Base-by-base conservation (phyloP, 768 basidiomycete species). In the Mycena floridula region DNA sequence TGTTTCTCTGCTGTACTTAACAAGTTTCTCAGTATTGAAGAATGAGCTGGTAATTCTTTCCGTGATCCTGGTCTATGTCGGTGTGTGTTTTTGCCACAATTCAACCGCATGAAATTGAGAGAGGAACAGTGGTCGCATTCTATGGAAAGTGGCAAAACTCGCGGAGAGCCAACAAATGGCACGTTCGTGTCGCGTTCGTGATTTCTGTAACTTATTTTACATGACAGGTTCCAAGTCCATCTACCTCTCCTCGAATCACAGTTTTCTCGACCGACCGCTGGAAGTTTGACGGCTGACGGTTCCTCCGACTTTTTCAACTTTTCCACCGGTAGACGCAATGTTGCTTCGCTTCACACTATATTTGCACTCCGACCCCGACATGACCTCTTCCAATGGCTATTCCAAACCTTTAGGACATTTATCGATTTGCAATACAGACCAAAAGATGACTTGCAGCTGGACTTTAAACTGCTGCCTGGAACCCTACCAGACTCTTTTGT, bases 321-420 rank as follows among this genome's bases (percentile, higher is more conserved):
- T 66, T 89, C 89, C 32, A 92, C 91, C 2, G 93, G 93, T 43
- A 71, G 93, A 48, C 84, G 86, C 47, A 81, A 79, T 51, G 59
- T 92, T 44, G 66, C 76, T 22, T 86, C 85, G 24, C 71, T 93
- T 43, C 92, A 95, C 69, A 81, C 86, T 40, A 73, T 86, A 54
- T 74, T 93, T 61, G 70, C 79, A 37, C 74, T 94, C 49, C 69
- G 77, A 37, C 91, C 93, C 48, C 81, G 86, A 59, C 93, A 96
- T 63, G 92, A 95, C 65, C 61, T 88, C 26, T 60, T 85, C 48
- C 84, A 88, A 53, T 62, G 73, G 49, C 45, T 77, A 25, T 81
- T 76, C 64, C 82, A 90, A 54, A 61, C 73, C 43, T 70, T 61
- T 8, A 74, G 79, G 62, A 72, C 77, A 9, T 64, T 94, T 45